Base-by-base conservation (phyloP, 768 basidiomycete species). In the Amanita rimosa region DNA sequence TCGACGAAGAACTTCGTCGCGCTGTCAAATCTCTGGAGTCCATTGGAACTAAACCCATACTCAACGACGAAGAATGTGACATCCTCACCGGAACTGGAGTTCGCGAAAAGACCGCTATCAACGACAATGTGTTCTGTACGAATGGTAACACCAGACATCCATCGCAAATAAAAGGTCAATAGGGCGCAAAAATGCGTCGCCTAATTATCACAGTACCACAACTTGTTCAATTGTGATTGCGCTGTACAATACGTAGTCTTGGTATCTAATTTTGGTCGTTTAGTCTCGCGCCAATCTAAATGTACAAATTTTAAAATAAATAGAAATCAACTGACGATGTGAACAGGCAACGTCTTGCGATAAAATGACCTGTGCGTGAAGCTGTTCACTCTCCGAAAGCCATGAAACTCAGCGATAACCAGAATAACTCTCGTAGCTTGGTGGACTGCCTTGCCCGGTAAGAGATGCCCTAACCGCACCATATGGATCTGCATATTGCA, bases 401-500 rank as follows among this genome's bases (percentile, higher is more conserved):
- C 46, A 47, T 31, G 10, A 19, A 40, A 41, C 29, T 53, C 63
- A 78, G 56, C 68, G 70, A 60, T 76, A 78, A 51, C 70, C 74
- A 42, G 71, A 59, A 56, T 78, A 79, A 19, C 65, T 67, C 22
- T 79, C 77, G 60, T 80, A 80, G 51, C 70, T 71, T 11, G 77
- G 77, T 7, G 75, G 72, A 34, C 54, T 48, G 6, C 43, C 54
- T 24, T 52, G 60, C 26, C 62, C 63, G 35, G 63, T 67, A 49
- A 85, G 62, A 4, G 73, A 71, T 6, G 83, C 82, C 14, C 85
- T 73, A 31, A 91, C 85, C 9, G 83, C 83, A 10, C 87, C 85
- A 58, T 91, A 92, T 7, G 89, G 89, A 58, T 92, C 84, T 19
- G 88, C 89, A 58, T 91, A 88, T 62, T 93, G 89, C 91, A 95